A percentile compares a stretch with the other conserved stretches of the same genome.
These are phyloP conservation scores for Suillus plorans DNA, from an alignment of 768 basidiomycete species.

Conservation along the genomic window DNA sequence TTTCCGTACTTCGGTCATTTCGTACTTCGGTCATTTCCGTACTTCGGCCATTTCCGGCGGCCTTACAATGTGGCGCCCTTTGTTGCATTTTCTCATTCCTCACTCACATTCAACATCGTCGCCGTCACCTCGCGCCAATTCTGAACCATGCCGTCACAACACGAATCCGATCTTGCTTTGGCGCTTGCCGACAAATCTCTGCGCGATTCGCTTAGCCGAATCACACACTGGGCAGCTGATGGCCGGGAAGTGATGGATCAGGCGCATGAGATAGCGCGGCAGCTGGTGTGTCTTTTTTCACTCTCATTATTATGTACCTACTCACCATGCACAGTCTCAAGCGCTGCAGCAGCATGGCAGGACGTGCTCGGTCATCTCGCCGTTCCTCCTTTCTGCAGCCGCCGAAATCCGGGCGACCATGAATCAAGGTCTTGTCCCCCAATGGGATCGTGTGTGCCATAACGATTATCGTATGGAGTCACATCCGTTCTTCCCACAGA, in stretches of 20 bases:
- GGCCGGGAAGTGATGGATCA: not conserved
- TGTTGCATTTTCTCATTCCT: too few species aligned
- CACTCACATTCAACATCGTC: too few species aligned
- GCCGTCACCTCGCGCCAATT: too few species aligned
- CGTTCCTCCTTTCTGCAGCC: not conserved
- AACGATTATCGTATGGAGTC: not conserved
- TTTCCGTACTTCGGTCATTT: too few species aligned
- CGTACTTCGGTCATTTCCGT: too few species aligned
- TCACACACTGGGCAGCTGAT: not conserved
- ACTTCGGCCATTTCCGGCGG: too few species aligned
- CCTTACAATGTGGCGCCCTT: too few species aligned
- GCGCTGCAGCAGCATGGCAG: not conserved
- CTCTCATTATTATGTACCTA: too few species aligned
- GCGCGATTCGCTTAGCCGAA: rapidly evolving
- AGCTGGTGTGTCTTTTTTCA: not conserved
- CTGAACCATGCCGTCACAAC: too few species aligned
- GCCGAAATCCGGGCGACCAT: not conserved
- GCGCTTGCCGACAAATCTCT: too few species aligned
- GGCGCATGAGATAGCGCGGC: not conserved
- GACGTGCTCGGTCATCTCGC: not conserved
- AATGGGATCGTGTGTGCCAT: not conserved
- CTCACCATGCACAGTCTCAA: too few species aligned
- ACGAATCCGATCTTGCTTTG: too few species aligned
- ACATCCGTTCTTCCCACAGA: not conserved
- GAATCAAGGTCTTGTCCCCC: not conserved